Percentiles rank a stretch among this genome's conserved stretches.
Evolutionary conservation across 176 grass and related monocot genomes (phyloP).

Genomic region (Rhynchospora pubera): DNA sequence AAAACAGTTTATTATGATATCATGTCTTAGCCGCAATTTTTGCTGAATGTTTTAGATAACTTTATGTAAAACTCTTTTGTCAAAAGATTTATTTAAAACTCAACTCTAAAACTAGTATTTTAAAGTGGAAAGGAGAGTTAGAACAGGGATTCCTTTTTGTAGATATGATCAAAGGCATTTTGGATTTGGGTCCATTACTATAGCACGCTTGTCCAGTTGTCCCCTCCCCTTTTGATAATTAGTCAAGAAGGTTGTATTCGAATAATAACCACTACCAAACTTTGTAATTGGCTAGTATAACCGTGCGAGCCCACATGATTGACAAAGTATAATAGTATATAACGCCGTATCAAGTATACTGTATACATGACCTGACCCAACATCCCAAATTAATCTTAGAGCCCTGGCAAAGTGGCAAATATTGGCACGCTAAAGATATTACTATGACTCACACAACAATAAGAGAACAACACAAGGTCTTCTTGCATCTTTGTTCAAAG

Average conservation of each 20-base stretch:
- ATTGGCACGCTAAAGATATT: background rate
- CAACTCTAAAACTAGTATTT: background rate
- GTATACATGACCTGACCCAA: background rate
- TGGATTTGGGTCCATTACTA: background rate
- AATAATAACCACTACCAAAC: background rate
- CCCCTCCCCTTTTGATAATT: background rate
- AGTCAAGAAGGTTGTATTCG: background rate
- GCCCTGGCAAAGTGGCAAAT: background rate
- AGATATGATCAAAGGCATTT: constrained; percentile 4
- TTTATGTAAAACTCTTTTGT: background rate
- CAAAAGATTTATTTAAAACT: background rate
- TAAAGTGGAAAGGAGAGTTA: background rate
- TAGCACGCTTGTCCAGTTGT: constrained; percentile 9
- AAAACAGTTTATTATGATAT: background rate
- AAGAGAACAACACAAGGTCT: too few relatives aligned
- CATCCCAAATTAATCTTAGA: background rate
- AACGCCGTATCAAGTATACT: background rate
- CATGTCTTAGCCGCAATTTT: background rate
- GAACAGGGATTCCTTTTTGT: background rate
- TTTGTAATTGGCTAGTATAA: background rate
- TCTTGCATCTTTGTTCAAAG: too few relatives aligned
- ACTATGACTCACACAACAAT: background rate
- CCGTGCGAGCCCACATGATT: background rate
- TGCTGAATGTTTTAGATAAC: background rate
- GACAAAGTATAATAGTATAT: background rate